Evolutionary conservation across 2,329 filamentous ascomycete genomes (phyloP).

Genomic region (Alternaria atra): DNA sequence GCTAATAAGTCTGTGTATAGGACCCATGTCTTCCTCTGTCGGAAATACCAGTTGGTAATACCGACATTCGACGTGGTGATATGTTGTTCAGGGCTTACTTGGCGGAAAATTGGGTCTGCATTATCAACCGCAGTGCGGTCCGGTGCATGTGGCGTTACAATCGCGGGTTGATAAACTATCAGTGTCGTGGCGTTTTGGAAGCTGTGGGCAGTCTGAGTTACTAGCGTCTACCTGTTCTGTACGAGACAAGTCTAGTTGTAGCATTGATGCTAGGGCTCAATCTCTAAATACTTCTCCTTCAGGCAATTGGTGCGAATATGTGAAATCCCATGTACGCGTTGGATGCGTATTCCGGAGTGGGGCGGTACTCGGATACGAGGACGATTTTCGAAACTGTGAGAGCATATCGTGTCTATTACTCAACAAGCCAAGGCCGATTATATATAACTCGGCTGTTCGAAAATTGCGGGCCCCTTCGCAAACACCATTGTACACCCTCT

Average conservation of each 20-base stretch:
- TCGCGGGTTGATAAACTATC: not conserved
- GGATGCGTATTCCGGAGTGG: not conserved
- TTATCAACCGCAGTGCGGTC: conserved; percentile 36
- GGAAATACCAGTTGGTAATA: conserved; percentile 26
- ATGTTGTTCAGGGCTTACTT: not conserved
- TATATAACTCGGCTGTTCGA: not conserved
- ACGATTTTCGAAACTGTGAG: not conserved
- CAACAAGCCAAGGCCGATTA: not conserved
- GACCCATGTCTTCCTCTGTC: conserved; percentile 22
- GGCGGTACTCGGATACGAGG: not conserved
- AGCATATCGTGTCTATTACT: not conserved
- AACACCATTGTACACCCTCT: not conserved
- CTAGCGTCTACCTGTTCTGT: not conserved
- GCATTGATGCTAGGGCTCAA: not conserved
- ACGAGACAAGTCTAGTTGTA: not conserved
- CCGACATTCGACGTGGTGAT: not conserved
- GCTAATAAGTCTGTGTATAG: conserved; percentile 29
- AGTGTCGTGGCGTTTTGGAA: conserved; percentile 13
- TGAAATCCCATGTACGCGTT: not conserved
- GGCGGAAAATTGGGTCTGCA: conserved; percentile 4
- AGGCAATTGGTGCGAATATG: not conserved
- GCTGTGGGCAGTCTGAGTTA: not conserved
- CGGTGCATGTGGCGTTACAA: conserved; percentile 22
- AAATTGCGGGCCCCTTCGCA: not conserved
- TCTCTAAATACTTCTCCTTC: not conserved